Base-by-base conservation (phyloP, 169 alveolate species). In the Eimeria necatrix region DNA sequence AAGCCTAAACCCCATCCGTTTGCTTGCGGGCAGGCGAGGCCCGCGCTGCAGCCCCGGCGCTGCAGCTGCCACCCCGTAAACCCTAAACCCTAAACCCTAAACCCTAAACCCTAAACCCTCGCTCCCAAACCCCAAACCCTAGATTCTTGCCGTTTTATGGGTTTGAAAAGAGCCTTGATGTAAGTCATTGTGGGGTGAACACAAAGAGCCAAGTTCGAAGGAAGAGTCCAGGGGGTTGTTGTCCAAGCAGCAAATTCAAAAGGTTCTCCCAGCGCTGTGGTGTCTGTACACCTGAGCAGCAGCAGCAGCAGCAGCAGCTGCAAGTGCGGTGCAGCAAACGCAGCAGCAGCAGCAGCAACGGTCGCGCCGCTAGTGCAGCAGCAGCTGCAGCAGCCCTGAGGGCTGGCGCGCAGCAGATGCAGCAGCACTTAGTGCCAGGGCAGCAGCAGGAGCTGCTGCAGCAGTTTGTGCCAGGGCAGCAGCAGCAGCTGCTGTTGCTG, bases 161-260 rank as follows among this genome's bases (percentile, higher is more conserved):
- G 32, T 24, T 80, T 81, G 86, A 64, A 9, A 59, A 48, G 76
- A 22, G 99, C 93, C 85, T 98, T 97, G 16, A 98, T 97, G 96
- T 99, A 99, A 4, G 95, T 98, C 64, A 98, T 97, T 48, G 97
- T 97, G 41, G 99, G 99, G 97, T 99, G 97, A 49, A 98, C 99
- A 61, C 99, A 99, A 49, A 99, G 96, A 74, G 99, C 99, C 80
- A 99, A 95, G 96, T 99, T 99, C 48, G 99, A 97, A 0, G 99
- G 99, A n/a, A 99, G 98, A 0, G 99, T 99, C 99, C 99, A 99
- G 5, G 99, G 99, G 1, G 99, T 99, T 18, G 99, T 99, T 59
- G 99, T 99, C 99, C 99, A 99, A 56, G 95, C 95, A 56, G 95
- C 87, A 48, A 93, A 93, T 24, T 81, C 93, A 20, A 80, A 20